Percentiles rank a stretch among this genome's conserved stretches.
These are phyloP conservation scores for Claviceps pazoutovae DNA, from an alignment of 2,329 filamentous ascomycete genomes.

Conservation along the genomic window DNA sequence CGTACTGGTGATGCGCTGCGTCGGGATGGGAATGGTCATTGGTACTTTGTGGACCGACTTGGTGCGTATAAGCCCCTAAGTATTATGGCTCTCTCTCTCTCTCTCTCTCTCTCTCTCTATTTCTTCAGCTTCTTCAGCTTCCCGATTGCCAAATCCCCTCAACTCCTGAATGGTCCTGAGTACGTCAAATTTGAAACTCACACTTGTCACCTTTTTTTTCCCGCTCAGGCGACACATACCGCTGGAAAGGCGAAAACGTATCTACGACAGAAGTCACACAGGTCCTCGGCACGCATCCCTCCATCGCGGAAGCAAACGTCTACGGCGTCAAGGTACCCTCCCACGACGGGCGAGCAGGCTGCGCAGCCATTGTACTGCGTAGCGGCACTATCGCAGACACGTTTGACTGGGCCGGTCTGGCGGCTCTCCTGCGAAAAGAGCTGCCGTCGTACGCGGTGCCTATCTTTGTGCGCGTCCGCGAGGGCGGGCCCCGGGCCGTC, in stretches of 20 bases:
- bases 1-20: constrained; percentile 54
- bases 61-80: not conserved
- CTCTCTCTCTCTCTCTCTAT: too few species aligned
- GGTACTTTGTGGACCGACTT: constrained; percentile 49
- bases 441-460: constrained; percentile 65
- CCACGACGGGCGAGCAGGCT: constrained; percentile 56
- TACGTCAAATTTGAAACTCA: too few species aligned
- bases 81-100: not conserved
- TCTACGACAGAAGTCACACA: constrained; percentile 54
- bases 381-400: constrained; percentile 26
- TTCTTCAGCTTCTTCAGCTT: too few species aligned
- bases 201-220: not conserved
- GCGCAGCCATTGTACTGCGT: constrained; percentile 44
- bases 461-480: constrained; percentile 26
- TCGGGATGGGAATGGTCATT: constrained; percentile 46
- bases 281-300: constrained; percentile 43
- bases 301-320: constrained; percentile 52
- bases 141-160: too few species aligned
- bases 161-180: too few species aligned
- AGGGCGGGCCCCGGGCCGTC: not conserved
- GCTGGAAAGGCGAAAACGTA: constrained; percentile 61
- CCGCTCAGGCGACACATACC: constrained; percentile 49
- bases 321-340: constrained; percentile 53
- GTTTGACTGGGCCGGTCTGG: constrained; percentile 41
- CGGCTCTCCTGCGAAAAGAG: constrained; percentile 37